phyloP scores from a whole-genome alignment of 306 rosid species.

The Nissolia schottii region DNA sequence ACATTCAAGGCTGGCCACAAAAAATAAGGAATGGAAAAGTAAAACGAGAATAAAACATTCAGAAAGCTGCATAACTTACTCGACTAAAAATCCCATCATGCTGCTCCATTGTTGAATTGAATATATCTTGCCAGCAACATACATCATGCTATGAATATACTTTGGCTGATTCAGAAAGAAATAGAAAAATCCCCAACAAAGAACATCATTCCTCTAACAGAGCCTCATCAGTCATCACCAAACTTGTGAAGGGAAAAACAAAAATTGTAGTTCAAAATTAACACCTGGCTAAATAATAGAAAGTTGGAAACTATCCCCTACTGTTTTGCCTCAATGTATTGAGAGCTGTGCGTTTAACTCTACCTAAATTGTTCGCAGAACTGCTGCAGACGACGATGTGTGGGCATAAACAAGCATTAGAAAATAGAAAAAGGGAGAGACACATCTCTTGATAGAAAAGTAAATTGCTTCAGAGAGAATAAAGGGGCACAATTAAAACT shows the following conservation, averaged over 20 bases:
- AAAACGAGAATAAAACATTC: conserved; percentile 19
- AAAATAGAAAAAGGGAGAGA: not conserved
- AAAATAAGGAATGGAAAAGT: conserved; percentile 13
- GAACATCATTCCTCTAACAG: not conserved
- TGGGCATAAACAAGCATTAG: not conserved
- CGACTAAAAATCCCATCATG: conserved; percentile 21
- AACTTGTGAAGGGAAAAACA: conserved; percentile 2
- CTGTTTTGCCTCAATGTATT: conserved; percentile 1
- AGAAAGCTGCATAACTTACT: conserved; percentile 30
- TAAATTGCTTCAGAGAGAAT: not conserved
- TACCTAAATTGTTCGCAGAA: not conserved
- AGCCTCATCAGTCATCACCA: conserved; percentile 13
- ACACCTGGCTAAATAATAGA: not conserved
- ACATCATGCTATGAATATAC: conserved; percentile 18
- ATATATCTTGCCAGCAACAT: conserved; percentile 17
- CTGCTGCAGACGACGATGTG: not conserved
- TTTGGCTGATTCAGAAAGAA: conserved; percentile 14
- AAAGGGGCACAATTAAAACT: not conserved
- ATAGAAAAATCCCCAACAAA: conserved; percentile 9
- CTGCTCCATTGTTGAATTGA: conserved; percentile 28
- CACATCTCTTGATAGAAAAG: not conserved
- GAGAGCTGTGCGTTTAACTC: not conserved
- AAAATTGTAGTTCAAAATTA: not conserved
- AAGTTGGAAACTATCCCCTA: not conserved
- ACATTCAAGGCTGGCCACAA: not conserved